Evolutionary conservation across 768 basidiomycete species (phyloP).

Genomic region (Favolaschia claudopus): DNA sequence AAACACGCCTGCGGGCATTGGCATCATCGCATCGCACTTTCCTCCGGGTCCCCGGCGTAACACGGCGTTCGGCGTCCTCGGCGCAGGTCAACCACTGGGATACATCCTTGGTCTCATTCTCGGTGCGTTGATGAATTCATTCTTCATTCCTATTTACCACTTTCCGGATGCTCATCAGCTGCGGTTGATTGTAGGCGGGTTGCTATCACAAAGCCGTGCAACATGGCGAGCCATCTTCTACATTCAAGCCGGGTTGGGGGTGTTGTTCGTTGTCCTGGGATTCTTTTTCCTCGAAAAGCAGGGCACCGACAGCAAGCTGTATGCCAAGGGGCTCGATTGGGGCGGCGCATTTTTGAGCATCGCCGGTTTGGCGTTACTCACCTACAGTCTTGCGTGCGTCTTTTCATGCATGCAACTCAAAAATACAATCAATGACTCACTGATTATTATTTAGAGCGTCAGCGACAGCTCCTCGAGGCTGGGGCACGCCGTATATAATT

Average conservation of each 20-base stretch:
- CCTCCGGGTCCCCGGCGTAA: slow-evolving; percentile 32
- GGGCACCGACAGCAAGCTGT: slow-evolving; percentile 18
- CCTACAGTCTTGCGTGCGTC: slow-evolving; percentile 36
- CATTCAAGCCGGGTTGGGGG: background rate
- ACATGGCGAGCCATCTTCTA: slow-evolving; percentile 9
- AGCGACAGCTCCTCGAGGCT: slow-evolving; percentile 34
- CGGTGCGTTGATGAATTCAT: slow-evolving; percentile 24
- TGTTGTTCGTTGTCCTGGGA: slow-evolving; percentile 1
- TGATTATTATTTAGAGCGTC: too few relatives aligned
- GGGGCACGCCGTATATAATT: slow-evolving; percentile 36
- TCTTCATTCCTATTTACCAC: too few relatives aligned
- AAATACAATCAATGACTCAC: background rate
- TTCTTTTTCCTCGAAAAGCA: background rate
- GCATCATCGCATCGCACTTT: too few relatives aligned
- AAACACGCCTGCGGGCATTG: too few relatives aligned
- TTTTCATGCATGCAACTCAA: background rate
- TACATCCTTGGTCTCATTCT: slow-evolving; percentile 39
- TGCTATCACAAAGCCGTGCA: background rate
- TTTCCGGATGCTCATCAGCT: background rate
- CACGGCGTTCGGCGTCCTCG: slow-evolving; percentile 35
- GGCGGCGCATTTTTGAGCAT: slow-evolving; percentile 37
- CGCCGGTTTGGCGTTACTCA: slow-evolving; percentile 35
- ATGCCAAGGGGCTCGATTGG: slow-evolving; percentile 40
- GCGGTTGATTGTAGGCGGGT: background rate
- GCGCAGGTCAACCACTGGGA: slow-evolving; percentile 37